These are phyloP conservation scores for Cyberlindnera bimundalis DNA, from an alignment of 805 yeast genomes.

Conservation along the genomic window DNA sequence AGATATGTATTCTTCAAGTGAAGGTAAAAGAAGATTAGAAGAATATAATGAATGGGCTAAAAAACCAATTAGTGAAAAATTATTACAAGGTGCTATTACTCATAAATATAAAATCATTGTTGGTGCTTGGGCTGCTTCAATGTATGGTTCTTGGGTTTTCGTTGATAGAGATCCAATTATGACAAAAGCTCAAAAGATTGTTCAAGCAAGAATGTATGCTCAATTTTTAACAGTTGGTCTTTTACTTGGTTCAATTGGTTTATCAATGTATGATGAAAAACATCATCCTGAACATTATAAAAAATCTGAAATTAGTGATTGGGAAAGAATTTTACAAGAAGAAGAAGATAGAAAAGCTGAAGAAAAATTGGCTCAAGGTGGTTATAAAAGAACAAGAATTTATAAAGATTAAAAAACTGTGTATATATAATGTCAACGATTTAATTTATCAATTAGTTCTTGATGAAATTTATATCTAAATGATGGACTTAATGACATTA, in stretches of 20 bases:
- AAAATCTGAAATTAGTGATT: constrained; percentile 35
- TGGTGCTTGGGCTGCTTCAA: constrained; percentile 75
- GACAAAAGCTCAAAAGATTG: constrained; percentile 76
- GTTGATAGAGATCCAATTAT: constrained; percentile 73
- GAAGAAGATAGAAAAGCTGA: constrained; percentile 35
- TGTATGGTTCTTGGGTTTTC: constrained; percentile 73
- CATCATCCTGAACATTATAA: constrained; percentile 39
- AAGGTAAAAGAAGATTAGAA: constrained; percentile 38
- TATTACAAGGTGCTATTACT: constrained; percentile 44
- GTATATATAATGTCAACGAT: no score
- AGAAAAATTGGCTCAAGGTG: constrained; percentile 18
- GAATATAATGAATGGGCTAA: constrained; percentile 50
- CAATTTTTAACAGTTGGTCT: constrained; percentile 75
- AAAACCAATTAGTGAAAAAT: constrained; percentile 46
- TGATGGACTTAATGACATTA: constrained; percentile 15
- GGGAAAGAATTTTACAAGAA: constrained; percentile 46
- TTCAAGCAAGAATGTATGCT: constrained; percentile 89
- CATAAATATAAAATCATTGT: constrained; percentile 67
- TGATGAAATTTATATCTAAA: constrained; percentile 14
- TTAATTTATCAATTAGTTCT: constrained; percentile 7
- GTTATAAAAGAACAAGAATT: constrained; percentile 36
- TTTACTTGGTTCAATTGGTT: constrained; percentile 63
- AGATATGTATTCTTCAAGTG: constrained; percentile 49
- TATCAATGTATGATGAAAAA: constrained; percentile 62
- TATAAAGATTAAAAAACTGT: constrained; percentile 26